phyloP scores from a whole-genome alignment of 2,329 filamentous ascomycete species.

The Bisporella sp. region DNA sequence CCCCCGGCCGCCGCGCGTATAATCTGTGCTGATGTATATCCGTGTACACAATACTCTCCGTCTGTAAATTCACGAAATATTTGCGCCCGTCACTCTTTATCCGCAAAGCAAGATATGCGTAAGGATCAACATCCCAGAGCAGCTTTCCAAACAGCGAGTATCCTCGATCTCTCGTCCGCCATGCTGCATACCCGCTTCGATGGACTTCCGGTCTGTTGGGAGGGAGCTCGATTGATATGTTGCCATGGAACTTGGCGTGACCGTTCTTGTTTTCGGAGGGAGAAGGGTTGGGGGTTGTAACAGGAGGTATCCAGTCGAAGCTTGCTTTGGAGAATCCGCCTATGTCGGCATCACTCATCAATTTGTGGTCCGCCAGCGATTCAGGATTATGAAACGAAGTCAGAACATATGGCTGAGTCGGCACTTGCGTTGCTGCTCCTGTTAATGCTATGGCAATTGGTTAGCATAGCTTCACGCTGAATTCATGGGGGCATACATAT shows the following conservation, averaged over 20 bases:
- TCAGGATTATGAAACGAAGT: conserved; percentile 51
- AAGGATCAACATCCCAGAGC: conserved; percentile 85
- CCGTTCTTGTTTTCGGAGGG: conserved; percentile 32
- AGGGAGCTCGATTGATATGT: conserved; percentile 81
- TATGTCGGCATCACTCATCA: conserved; percentile 81
- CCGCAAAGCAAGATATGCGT: conserved; percentile 78
- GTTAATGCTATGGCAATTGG: conserved; percentile 46
- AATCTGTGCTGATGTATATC: conserved; percentile 93
- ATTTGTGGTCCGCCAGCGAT: conserved; percentile 51
- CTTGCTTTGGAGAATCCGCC: conserved; percentile 75
- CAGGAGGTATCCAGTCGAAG: conserved; percentile 45
- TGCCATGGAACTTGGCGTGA: conserved; percentile 79
- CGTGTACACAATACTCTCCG: conserved; percentile 87
- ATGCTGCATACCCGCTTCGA: conserved; percentile 82
- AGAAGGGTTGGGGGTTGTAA: conserved; percentile 10
- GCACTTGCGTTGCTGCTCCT: conserved; percentile 60
- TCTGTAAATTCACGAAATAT: conserved; percentile 94
- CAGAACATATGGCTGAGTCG: conserved; percentile 56
- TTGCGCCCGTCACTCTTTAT: conserved; percentile 85
- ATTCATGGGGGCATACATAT: too few species aligned
- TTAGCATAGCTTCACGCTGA: too few species aligned
- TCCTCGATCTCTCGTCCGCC: conserved; percentile 71
- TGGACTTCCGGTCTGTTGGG: conserved; percentile 65
- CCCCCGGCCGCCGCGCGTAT: conserved; percentile 68
- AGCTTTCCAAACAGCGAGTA: conserved; percentile 79